These are phyloP conservation scores for Parmales sp. DNA, from an alignment of 108 stramenopile genomes.

Conservation along the genomic window DNA sequence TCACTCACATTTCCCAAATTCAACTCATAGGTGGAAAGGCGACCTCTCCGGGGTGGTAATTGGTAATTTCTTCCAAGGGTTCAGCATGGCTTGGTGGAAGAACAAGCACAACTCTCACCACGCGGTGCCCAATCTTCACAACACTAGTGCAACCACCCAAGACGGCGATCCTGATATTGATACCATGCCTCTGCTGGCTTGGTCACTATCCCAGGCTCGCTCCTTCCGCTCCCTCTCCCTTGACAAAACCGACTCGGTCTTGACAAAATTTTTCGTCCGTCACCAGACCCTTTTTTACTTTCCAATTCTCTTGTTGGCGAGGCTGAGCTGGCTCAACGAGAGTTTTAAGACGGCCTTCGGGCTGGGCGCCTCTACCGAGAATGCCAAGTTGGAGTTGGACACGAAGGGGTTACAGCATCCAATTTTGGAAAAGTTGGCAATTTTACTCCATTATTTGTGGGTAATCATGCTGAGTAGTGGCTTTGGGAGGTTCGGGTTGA, in stretches of 20 bases:
- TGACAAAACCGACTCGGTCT: constrained; percentile 59
- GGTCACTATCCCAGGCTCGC: constrained; percentile 88
- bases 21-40: constrained; percentile 80
- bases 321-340: constrained; percentile 90
- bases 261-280: constrained; percentile 69
- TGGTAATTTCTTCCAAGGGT: constrained; percentile 92
- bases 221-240: constrained; percentile 41
- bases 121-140: constrained; percentile 95
- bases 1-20: too few relatives aligned
- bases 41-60: constrained; percentile 83
- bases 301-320: constrained; percentile 87
- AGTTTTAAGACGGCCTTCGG: constrained; percentile 82
- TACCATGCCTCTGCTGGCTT: constrained; percentile 97
- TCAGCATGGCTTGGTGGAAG: constrained; percentile 87
- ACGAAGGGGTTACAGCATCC: constrained; percentile 69
- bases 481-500: constrained; percentile 58
- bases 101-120: constrained; percentile 99
- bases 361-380: constrained; percentile 67
- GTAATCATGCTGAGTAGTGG: constrained; percentile 54
- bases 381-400: constrained; percentile 67
- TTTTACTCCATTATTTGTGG: constrained; percentile 74
- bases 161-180: constrained; percentile 94
- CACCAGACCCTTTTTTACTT: constrained; percentile 88
- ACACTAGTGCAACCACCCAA: constrained; percentile 51
- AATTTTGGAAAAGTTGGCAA: constrained; percentile 53